phyloP scores from a whole-genome alignment of 2,329 filamentous ascomycete genomes.

The Ustulina deusta region DNA sequence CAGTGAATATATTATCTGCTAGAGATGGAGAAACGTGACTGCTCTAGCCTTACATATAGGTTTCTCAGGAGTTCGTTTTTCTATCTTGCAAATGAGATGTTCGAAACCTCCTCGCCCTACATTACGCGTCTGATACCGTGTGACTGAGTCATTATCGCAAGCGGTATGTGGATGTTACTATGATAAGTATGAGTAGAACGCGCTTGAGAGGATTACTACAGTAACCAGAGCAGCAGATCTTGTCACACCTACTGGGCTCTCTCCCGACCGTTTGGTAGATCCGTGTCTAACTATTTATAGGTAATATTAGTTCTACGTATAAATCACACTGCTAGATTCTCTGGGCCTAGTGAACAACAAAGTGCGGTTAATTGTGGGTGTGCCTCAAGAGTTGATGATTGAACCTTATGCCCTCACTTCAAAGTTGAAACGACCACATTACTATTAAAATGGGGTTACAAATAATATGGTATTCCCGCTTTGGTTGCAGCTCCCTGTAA shows the following conservation, averaged over 20 bases:
- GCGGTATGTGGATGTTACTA: slow-evolving; percentile 2
- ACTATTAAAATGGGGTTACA: background rate
- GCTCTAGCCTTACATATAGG: background rate
- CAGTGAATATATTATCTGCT: background rate
- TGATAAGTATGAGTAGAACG: background rate
- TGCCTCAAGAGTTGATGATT: background rate
- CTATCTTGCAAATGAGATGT: background rate
- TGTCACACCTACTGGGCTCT: background rate
- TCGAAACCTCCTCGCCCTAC: background rate
- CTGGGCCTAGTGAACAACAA: background rate
- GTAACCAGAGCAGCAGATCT: background rate
- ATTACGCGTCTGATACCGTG: slow-evolving; percentile 1
- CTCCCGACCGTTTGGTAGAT: slow-evolving; percentile 1
- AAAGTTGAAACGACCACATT: background rate
- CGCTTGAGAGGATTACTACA: background rate
- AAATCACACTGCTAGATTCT: background rate
- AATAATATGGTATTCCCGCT: background rate
- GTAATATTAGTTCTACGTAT: too few species aligned
- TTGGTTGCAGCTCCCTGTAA: background rate
- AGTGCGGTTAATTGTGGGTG: background rate
- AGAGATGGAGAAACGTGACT: background rate
- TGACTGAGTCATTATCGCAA: slow-evolving; percentile 27
- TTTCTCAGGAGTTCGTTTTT: background rate
- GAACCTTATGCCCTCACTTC: slow-evolving; percentile 17
- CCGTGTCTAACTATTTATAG: slow-evolving; percentile 18